phyloP scores from a whole-genome alignment of 768 basidiomycete species.

The Trametes punicea region DNA sequence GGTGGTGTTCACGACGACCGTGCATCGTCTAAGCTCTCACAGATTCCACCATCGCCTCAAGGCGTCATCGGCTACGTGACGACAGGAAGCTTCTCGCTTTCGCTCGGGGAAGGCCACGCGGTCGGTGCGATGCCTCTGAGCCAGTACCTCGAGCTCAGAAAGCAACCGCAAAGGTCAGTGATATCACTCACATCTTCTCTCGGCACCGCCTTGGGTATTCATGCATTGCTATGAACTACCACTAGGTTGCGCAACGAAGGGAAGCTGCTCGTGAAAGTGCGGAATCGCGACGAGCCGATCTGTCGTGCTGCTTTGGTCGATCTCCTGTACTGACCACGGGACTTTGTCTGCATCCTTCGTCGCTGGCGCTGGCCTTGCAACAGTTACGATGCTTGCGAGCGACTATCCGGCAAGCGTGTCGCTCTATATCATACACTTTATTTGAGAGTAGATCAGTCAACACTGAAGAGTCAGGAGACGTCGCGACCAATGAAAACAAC shows the following conservation, averaged over 20 bases:
- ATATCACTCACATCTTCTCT: too few relatives aligned
- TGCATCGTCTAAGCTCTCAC: slow-evolving; percentile 40
- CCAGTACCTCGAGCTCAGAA: slow-evolving; percentile 47
- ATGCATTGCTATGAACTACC: background rate
- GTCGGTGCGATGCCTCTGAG: slow-evolving; percentile 69
- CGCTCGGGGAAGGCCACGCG: slow-evolving; percentile 72
- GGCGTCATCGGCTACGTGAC: slow-evolving; percentile 79
- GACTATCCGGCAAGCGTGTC: too few relatives aligned
- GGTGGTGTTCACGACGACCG: background rate
- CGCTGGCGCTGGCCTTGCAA: too few relatives aligned
- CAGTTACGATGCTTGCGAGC: too few relatives aligned
- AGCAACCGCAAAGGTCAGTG: slow-evolving; percentile 44
- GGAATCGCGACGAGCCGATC: slow-evolving; percentile 53
- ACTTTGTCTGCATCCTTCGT: too few relatives aligned
- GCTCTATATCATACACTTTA: too few relatives aligned
- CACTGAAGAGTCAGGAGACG: too few relatives aligned
- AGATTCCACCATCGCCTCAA: slow-evolving; percentile 38
- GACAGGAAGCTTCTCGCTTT: slow-evolving; percentile 78
- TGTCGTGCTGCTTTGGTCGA: slow-evolving; percentile 52
- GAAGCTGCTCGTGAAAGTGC: slow-evolving; percentile 57
- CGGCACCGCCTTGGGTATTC: background rate
- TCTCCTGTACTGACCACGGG: slow-evolving; percentile 30
- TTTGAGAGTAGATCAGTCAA: too few relatives aligned
- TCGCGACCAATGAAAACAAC: too few relatives aligned
- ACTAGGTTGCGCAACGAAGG: slow-evolving; percentile 14